phyloP scores from a whole-genome alignment of 371 early-diverging fungal genomes.

The Rhizopus delemar region DNA sequence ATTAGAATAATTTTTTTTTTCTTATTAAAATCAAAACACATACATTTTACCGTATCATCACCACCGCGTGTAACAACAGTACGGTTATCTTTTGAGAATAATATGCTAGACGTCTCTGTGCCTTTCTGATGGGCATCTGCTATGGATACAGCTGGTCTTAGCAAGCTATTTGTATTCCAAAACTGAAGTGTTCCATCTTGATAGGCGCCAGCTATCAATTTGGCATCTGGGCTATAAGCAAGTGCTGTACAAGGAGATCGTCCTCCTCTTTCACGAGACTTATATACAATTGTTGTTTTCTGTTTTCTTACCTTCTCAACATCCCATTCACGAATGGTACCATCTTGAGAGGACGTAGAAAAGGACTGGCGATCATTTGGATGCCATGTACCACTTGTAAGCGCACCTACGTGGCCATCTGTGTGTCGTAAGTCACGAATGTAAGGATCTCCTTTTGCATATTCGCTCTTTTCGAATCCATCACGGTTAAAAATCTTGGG shows the following conservation, averaged over 20 bases:
- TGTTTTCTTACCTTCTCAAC: slow-evolving; percentile 72
- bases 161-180: slow-evolving; percentile 62
- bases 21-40: background rate
- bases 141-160: slow-evolving; percentile 54
- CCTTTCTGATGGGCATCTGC: slow-evolving; percentile 71
- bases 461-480: slow-evolving; percentile 73
- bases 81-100: slow-evolving; percentile 67
- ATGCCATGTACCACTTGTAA: slow-evolving; percentile 85
- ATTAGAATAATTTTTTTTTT: background rate
- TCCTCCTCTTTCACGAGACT: slow-evolving; percentile 76
- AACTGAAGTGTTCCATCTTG: slow-evolving; percentile 68
- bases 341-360: slow-evolving; percentile 82
- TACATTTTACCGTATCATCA: slow-evolving; percentile 86
- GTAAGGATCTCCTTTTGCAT: slow-evolving; percentile 91
- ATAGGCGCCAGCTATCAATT: slow-evolving; percentile 66
- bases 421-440: slow-evolving; percentile 87
- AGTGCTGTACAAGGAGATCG: slow-evolving; percentile 66
- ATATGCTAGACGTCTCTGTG: slow-evolving; percentile 69
- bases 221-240: slow-evolving; percentile 69
- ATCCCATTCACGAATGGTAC: slow-evolving; percentile 91
- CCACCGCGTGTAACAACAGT: slow-evolving; percentile 77
- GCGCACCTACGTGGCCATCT: slow-evolving; percentile 83
- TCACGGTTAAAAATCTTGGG: slow-evolving; percentile 81
- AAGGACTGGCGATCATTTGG: slow-evolving; percentile 69
- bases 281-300: slow-evolving; percentile 75